phyloP scores from a whole-genome alignment of 1,284 basidiomycete genomes.

The Sanguinoderma infundibulare region DNA sequence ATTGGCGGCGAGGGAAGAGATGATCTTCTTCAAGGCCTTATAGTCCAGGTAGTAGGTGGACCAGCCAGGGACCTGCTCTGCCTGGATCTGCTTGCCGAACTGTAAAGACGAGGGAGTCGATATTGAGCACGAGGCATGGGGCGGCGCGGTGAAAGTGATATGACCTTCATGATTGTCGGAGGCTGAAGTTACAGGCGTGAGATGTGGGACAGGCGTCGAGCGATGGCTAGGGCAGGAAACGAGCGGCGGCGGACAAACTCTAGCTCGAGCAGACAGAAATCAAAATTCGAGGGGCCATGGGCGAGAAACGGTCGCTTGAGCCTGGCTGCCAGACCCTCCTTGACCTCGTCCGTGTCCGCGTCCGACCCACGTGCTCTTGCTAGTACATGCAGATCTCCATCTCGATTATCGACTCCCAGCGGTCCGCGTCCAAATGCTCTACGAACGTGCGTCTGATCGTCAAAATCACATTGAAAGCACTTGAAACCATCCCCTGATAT shows the following conservation, averaged over 20 bases:
- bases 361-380: slow-evolving; percentile 23
- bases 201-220: slow-evolving; percentile 3
- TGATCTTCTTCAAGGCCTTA: slow-evolving; percentile 98
- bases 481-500: background rate
- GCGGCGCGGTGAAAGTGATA: slow-evolving; percentile 9
- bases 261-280: background rate
- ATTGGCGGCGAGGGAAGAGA: slow-evolving; percentile 95
- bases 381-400: slow-evolving; percentile 4
- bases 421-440: slow-evolving; percentile 30
- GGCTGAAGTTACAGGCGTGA: slow-evolving; percentile 3
- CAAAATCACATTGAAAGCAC: slow-evolving; percentile 21
- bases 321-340: background rate
- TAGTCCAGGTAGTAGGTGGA: slow-evolving; percentile 97
- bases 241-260: slow-evolving; percentile 4
- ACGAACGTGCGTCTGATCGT: slow-evolving; percentile 36
- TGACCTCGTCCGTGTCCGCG: background rate
- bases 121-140: slow-evolving; percentile 21
- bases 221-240: slow-evolving; percentile 9
- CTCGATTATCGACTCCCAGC: slow-evolving; percentile 24
- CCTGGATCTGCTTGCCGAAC: slow-evolving; percentile 99
- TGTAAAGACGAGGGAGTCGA: slow-evolving; percentile 40
- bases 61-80: slow-evolving; percentile 98
- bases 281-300: background rate
- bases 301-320: background rate
- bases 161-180: slow-evolving; percentile 41